Base-by-base conservation (phyloP, 176 grass and related monocot genomes). In the Oryza officinalis region DNA sequence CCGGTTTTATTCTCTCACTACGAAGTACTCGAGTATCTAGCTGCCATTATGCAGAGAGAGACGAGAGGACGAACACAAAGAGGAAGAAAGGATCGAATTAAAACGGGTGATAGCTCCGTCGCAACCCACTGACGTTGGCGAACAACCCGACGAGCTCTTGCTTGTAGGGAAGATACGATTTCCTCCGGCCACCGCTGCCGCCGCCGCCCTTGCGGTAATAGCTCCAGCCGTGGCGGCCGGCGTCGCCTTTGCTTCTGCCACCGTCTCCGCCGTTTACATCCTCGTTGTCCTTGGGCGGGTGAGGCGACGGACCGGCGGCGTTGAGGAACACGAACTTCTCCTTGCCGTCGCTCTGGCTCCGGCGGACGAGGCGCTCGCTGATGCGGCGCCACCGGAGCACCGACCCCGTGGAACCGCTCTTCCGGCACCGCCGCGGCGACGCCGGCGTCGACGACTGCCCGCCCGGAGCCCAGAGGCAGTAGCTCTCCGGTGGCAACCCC, bases 281-380 rank as follows among this genome's bases (percentile, higher is more conserved):
- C 5, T 18, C 66, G 66, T 74, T 69, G 28, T 63, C 86, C 27
- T 27, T 47, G 33, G 52, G 46, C 60, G 37, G 85, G 30, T 66
- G 17, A 27, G 72, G 75, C 12, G 64, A 76, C 25, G 67, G 30
- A 18, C 49, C 30, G 31, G 72, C 69, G 10, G 84, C 84, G 64
- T 47, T 66, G 5, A 99, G 81, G 81, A 99, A 99, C 0, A 99
- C 89, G 81, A 99, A 96, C 75, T 99, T 99, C 87, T 99, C 93
- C 89, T 96, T 96, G 14, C 97, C 97, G 87, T 99, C 97, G 87
- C 97, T 96, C 54, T 94, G 89, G 93, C 93, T 96, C 15, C 97
- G 86, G 7, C 93, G 83, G 17, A 95, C 80, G 73, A 96, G 86
- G 38, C 94, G 89, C 20, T 99, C 93, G 69, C 91, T 90, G 80